A percentile compares a stretch with the other conserved stretches of the same genome.
Evolutionary conservation across 805 yeast genomes (phyloP).

Genomic region (Barnettozyma siamensis): DNA sequence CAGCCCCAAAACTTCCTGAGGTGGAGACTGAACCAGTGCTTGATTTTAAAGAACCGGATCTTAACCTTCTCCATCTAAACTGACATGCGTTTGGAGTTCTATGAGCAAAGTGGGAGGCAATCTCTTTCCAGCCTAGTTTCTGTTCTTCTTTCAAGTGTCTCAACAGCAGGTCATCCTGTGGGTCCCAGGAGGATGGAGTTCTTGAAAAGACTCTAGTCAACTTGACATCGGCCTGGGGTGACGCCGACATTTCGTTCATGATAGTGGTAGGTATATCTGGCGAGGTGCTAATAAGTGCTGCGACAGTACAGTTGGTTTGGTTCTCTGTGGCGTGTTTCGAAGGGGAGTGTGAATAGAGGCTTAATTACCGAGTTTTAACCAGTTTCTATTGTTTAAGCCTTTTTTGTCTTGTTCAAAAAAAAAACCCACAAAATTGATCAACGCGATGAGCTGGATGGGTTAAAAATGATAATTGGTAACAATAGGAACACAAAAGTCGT

Average conservation of each 20-base stretch:
- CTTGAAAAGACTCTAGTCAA: slow-evolving; percentile 24
- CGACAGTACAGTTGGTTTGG: too few species aligned
- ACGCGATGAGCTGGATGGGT: slow-evolving; percentile 7
- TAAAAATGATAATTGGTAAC: background rate
- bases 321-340: too few species aligned
- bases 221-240: slow-evolving; percentile 21
- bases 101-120: slow-evolving; percentile 69
- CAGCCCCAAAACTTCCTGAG: background rate
- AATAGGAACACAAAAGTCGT: background rate
- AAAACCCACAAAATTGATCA: slow-evolving; percentile 2
- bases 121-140: slow-evolving; percentile 87
- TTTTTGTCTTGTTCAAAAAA: background rate
- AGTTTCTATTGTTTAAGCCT: background rate
- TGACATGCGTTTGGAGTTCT: slow-evolving; percentile 89
- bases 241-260: slow-evolving; percentile 18
- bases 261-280: too few species aligned
- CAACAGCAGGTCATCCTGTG: slow-evolving; percentile 64
- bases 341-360: too few species aligned
- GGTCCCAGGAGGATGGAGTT: slow-evolving; percentile 67
- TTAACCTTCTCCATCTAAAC: slow-evolving; percentile 78
- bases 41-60: slow-evolving; percentile 35
- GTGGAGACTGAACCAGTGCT: slow-evolving; percentile 6
- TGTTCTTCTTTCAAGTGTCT: slow-evolving; percentile 77
- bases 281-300: too few species aligned
- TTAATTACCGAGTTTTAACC: too few species aligned